Evolutionary conservation across 2,329 filamentous ascomycete genomes (phyloP).

Genomic region (Aspergillus neoniger): DNA sequence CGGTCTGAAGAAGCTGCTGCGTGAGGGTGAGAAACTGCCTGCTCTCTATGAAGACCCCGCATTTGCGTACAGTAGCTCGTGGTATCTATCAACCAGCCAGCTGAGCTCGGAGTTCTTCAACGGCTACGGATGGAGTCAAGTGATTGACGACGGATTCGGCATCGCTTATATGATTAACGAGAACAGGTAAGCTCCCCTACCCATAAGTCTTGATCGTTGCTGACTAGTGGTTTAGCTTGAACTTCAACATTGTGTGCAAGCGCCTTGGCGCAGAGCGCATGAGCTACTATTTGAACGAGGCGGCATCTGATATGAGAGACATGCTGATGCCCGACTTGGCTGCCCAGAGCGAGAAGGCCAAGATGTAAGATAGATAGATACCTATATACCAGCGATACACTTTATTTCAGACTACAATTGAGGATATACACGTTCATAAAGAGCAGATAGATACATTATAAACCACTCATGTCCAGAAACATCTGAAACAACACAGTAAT

Average conservation of each 20-base stretch:
- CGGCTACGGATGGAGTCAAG: constrained; percentile 98
- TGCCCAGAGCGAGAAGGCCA: constrained; percentile 74
- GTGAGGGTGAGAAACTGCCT: constrained; percentile 77
- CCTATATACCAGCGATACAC: not conserved
- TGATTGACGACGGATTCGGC: constrained; percentile 92
- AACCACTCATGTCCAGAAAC: too few species aligned
- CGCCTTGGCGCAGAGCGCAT: constrained; percentile 85
- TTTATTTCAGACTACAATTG: too few species aligned
- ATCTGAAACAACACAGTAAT: too few species aligned
- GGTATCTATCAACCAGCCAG: constrained; percentile 88
- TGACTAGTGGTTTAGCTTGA: constrained; percentile 61
- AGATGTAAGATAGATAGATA: constrained; percentile 62
- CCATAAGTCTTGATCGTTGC: constrained; percentile 14
- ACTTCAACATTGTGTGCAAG: constrained; percentile 98
- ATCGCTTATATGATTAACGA: constrained; percentile 99
- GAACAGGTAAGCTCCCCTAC: constrained; percentile 66
- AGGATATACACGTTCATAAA: too few species aligned
- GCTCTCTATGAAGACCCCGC: constrained; percentile 84
- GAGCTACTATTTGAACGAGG: constrained; percentile 95
- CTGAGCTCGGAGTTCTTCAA: constrained; percentile 97
- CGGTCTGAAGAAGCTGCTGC: constrained; percentile 86
- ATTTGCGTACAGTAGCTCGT: constrained; percentile 78
- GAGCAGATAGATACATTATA: too few species aligned
- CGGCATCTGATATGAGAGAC: constrained; percentile 84
- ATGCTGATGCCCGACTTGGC: constrained; percentile 74